A percentile compares a stretch with the other conserved stretches of the same genome.
These are phyloP conservation scores for Oryza punctata DNA, from an alignment of 176 grass and related monocot genomes.

Conservation along the genomic window DNA sequence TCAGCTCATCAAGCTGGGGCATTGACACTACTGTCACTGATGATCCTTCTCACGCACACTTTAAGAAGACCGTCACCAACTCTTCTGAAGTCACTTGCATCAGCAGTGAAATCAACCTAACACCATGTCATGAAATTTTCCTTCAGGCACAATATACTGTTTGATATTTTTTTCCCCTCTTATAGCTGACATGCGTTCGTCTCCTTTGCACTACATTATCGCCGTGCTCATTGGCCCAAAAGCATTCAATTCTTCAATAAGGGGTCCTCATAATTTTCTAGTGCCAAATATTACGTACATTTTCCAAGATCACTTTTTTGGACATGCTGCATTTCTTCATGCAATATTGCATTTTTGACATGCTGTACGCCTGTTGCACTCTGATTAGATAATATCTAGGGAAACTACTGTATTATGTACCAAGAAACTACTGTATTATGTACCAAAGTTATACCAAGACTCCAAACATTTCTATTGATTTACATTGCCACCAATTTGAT, in stretches of 20 bases:
- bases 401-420: background rate
- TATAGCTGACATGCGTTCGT: background rate
- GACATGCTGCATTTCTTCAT: background rate
- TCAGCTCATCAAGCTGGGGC: conserved; percentile 98
- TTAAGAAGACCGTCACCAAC: conserved; percentile 77
- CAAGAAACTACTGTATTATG: background rate
- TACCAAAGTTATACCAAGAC: background rate
- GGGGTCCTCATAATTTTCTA: background rate
- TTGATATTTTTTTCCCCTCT: conserved; percentile 1
- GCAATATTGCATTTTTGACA: background rate
- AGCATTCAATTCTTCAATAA: conserved; percentile 10
- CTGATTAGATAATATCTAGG: background rate
- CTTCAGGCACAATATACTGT: background rate
- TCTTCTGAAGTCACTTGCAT: conserved; percentile 60
- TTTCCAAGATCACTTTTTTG: background rate
- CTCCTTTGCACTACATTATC: background rate
- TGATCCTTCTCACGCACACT: conserved; percentile 80
- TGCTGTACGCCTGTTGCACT: background rate
- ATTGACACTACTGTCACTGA: conserved; percentile 71
- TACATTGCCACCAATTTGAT: background rate
- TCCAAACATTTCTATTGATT: background rate
- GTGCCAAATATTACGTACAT: background rate
- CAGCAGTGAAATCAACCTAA: conserved; percentile 44
- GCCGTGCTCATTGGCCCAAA: background rate
- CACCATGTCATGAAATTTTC: background rate